These are phyloP conservation scores for Conticribra guillardii DNA, from an alignment of 108 stramenopile species.

Conservation along the genomic window DNA sequence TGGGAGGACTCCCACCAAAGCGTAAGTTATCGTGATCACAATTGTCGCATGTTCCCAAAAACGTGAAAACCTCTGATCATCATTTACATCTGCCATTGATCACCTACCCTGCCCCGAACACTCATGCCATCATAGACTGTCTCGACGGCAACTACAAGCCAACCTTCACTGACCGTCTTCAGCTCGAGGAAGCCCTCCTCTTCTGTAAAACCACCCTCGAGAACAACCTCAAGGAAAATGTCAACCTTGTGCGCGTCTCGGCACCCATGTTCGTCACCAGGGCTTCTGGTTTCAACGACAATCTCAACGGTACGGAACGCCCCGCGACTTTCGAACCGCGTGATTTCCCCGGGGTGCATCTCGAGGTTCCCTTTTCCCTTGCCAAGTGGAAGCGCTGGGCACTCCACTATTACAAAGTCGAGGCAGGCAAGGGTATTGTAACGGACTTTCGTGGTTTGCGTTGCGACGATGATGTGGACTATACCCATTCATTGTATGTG, in stretches of 20 bases:
- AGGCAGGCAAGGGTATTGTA: conserved; percentile 39
- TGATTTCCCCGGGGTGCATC: conserved; percentile 37
- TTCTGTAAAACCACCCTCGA: conserved; percentile 45
- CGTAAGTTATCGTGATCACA: too few relatives aligned
- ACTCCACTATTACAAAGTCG: conserved; percentile 40
- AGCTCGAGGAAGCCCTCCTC: conserved; percentile 44
- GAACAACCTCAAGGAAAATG: conserved; percentile 50
- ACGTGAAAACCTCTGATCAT: too few relatives aligned
- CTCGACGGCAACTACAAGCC: too few relatives aligned
- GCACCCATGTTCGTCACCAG: conserved; percentile 48
- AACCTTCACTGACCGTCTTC: too few relatives aligned
- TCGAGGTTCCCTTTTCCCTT: conserved; percentile 52
- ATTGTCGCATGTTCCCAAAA: too few relatives aligned
- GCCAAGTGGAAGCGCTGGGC: conserved; percentile 62
- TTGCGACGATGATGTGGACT: conserved; percentile 52
- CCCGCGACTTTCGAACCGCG: conserved; percentile 52
- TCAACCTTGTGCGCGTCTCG: conserved; percentile 53
- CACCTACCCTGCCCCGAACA: too few relatives aligned
- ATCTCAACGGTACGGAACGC: conserved; percentile 45
- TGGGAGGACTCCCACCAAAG: too few relatives aligned
- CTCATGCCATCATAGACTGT: too few relatives aligned
- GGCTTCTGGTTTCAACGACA: conserved; percentile 53
- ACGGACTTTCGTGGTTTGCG: conserved; percentile 47
- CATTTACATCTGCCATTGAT: too few relatives aligned
- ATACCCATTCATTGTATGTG: conserved; percentile 45